Conservation (phyloP, 2,329 filamentous ascomycete genomes). For the Chaetomium strumarium region DNA sequence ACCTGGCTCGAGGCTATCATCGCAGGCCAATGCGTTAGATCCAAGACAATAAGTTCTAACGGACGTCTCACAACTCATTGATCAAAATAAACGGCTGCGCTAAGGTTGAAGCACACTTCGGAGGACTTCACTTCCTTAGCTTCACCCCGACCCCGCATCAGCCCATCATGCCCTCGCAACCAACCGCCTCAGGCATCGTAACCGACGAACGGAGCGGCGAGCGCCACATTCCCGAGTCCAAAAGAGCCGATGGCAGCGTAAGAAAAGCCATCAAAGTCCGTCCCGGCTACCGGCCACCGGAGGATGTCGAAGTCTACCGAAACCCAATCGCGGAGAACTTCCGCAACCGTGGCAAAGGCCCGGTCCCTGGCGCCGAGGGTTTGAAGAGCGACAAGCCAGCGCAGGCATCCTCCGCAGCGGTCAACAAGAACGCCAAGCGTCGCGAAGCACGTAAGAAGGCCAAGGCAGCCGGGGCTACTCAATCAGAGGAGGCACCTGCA, state of each 20-base stretch:
- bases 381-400: conserved; percentile 41
- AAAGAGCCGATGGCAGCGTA: conserved; percentile 81
- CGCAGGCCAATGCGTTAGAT: not conserved
- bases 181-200: conserved; percentile 67
- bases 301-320: conserved; percentile 95
- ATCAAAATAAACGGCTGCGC: too few species aligned
- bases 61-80: too few species aligned
- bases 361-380: conserved; percentile 68
- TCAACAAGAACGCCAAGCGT: conserved; percentile 83
- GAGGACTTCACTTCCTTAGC: too few species aligned
- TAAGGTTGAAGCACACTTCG: not conserved
- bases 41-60: not conserved
- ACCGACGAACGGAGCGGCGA: conserved; percentile 70
- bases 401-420: conserved; percentile 42
- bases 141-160: too few species aligned
- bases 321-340: conserved; percentile 83
- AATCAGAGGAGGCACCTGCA: conserved; percentile 34
- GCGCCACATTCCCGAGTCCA: conserved; percentile 82
- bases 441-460: conserved; percentile 52
- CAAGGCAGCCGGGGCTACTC: conserved; percentile 54
- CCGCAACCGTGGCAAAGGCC: conserved; percentile 65
- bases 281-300: conserved; percentile 87
- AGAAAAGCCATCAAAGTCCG: conserved; percentile 90
- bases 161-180: conserved; percentile 41
- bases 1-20: too few species aligned